These are phyloP conservation scores for Guillardia theta DNA, from an alignment of 78 protist species.

Conservation along the genomic window DNA sequence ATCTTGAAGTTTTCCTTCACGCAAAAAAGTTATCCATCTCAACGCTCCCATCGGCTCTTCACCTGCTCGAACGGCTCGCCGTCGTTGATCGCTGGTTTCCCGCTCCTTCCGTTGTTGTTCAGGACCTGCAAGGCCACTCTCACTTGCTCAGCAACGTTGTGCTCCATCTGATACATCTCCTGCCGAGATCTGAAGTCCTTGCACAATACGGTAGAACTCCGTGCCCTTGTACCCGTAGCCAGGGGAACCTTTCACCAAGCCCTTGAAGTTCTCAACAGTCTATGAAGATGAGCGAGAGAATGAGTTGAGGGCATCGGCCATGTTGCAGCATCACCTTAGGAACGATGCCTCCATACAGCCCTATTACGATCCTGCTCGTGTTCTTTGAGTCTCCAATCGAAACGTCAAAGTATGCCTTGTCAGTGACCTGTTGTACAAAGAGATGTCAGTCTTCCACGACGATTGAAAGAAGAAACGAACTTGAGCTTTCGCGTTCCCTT, in stretches of 20 bases:
- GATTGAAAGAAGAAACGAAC: too few relatives aligned
- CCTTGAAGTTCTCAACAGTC: constrained; percentile 11
- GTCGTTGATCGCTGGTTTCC: neutral
- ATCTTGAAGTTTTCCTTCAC: neutral
- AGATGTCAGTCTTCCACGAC: too few relatives aligned
- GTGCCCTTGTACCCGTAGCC: constrained; percentile 4
- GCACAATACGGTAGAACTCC: neutral
- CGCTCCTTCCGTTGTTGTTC: neutral
- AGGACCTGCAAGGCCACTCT: neutral
- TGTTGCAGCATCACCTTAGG: neutral
- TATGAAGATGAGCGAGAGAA: neutral
- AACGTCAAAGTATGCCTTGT: neutral
- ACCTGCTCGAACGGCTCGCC: neutral
- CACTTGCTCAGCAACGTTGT: neutral
- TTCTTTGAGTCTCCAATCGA: neutral
- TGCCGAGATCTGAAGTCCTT: neutral
- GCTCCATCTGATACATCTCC: neutral
- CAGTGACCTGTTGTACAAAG: too few relatives aligned
- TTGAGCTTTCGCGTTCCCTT: too few relatives aligned
- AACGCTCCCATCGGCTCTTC: neutral
- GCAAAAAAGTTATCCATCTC: too few relatives aligned
- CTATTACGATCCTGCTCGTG: neutral
- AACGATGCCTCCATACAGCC: neutral
- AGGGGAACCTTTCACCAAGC: neutral
- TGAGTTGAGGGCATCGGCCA: too few relatives aligned